Percentiles rank a stretch among this genome's conserved stretches.
Conservation (phyloP, 345 rosid genomes). For the Toxicodendron radicans region DNA sequence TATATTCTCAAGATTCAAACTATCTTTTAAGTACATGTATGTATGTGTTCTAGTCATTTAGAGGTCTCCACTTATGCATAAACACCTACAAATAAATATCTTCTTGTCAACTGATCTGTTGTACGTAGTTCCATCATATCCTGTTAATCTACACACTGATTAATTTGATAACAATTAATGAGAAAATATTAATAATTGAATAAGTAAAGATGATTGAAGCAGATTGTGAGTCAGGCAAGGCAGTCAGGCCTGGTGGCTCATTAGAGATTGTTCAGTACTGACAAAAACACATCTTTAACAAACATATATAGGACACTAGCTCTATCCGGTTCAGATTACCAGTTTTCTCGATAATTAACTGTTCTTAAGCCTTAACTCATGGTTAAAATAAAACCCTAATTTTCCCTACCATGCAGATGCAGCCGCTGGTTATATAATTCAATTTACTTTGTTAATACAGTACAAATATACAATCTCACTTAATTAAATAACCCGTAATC, state of each 20-base stretch:
- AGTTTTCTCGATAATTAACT: too few species aligned
- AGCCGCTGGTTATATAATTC: too few species aligned
- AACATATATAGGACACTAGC: not conserved
- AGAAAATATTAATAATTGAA: too few species aligned
- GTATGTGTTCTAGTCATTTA: not conserved
- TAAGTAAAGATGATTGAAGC: not conserved
- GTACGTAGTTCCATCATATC: not conserved
- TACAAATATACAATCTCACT: too few species aligned
- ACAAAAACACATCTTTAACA: slow-evolving; percentile 3
- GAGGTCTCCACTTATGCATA: not conserved
- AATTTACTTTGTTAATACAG: too few species aligned
- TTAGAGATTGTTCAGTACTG: not conserved
- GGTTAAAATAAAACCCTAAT: too few species aligned
- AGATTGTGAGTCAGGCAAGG: not conserved
- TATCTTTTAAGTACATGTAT: not conserved
- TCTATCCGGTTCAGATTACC: not conserved
- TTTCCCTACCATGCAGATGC: too few species aligned
- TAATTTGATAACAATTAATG: too few species aligned
- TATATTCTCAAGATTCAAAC: not conserved
- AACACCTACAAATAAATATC: not conserved
- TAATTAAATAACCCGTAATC: too few species aligned
- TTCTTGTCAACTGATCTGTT: too few species aligned
- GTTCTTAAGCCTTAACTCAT: too few species aligned
- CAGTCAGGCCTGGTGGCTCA: slow-evolving; percentile 19
- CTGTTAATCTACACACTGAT: not conserved